Conservation (phyloP, 228 moss, liverwort and hornwort species). For the Sphagnum fallax region DNA sequence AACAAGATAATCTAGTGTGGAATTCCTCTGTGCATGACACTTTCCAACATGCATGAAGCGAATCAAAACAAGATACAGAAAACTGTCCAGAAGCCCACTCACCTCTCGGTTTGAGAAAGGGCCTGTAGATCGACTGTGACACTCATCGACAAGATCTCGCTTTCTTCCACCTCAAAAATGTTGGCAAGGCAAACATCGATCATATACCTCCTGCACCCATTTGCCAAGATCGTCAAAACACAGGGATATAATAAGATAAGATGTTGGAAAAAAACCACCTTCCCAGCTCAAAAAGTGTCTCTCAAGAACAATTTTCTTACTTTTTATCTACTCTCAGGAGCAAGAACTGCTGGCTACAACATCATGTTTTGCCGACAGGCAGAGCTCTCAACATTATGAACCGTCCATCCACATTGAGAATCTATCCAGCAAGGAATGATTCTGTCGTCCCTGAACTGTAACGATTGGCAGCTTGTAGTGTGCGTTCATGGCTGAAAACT, state of each 20-base stretch:
- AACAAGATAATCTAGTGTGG: neutral
- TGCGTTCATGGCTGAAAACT: constrained; percentile 44
- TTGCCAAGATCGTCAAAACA: neutral
- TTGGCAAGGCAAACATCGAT: constrained; percentile 66
- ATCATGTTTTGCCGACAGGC: neutral
- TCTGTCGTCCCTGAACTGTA: constrained; percentile 59
- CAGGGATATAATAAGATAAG: neutral
- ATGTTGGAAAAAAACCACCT: neutral
- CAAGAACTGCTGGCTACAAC: too few species aligned
- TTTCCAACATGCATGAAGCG: too few species aligned
- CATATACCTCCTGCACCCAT: constrained; percentile 57
- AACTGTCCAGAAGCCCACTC: neutral
- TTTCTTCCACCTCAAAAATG: constrained; percentile 87
- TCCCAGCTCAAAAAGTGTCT: neutral
- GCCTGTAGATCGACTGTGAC: constrained; percentile 57
- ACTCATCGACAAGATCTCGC: constrained; percentile 48
- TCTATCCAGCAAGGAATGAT: too few species aligned
- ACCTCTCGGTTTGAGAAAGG: constrained; percentile 70
- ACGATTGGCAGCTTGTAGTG: constrained; percentile 76
- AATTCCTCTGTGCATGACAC: neutral
- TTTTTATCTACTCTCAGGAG: too few species aligned
- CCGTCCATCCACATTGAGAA: too few species aligned
- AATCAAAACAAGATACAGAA: too few species aligned
- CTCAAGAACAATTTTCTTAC: too few species aligned
- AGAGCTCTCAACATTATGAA: neutral